phyloP scores from a whole-genome alignment of 352 stramenopile genomes.

The Lagenidium sp. region DNA sequence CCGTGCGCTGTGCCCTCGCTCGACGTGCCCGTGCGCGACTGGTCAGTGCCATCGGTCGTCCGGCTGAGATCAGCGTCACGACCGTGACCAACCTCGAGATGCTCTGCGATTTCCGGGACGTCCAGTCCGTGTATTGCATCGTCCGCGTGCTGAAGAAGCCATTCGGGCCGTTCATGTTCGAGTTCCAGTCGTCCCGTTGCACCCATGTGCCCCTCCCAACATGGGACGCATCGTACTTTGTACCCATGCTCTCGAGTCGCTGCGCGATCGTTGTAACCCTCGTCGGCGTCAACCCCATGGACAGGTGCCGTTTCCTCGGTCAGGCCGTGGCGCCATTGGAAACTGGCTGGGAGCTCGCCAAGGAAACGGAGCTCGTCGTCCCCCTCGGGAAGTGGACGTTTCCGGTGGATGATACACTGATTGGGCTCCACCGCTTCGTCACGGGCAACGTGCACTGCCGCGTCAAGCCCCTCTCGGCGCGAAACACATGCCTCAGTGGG shows the following conservation, averaged over 20 bases:
- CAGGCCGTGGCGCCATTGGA: constrained; percentile 51
- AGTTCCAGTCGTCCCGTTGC: constrained; percentile 56
- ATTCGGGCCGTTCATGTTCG: constrained; percentile 83
- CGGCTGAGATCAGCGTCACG: constrained; percentile 47
- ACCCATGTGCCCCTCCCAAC: constrained; percentile 44
- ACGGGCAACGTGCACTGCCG: constrained; percentile 44
- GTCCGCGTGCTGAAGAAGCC: constrained; percentile 80
- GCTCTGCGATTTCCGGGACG: constrained; percentile 71
- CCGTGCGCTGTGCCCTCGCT: constrained; percentile 24
- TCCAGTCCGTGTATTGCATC: constrained; percentile 59
- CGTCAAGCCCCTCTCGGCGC: constrained; percentile 47
- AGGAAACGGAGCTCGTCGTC: constrained; percentile 19
- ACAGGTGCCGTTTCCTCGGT: constrained; percentile 50
- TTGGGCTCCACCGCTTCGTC: constrained; percentile 60
- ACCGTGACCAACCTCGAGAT: constrained; percentile 42
- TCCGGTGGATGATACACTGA: constrained; percentile 55
- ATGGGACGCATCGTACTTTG: constrained; percentile 65
- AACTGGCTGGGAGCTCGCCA: constrained; percentile 54
- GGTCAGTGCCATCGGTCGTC: constrained; percentile 40
- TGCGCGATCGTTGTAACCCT: constrained; percentile 76
- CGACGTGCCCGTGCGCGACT: constrained; percentile 15
- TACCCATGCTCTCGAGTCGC: constrained; percentile 72
- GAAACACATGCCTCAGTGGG: constrained; percentile 57
- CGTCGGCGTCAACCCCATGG: constrained; percentile 47
- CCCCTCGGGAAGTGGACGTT: constrained; percentile 75